Base-by-base conservation (phyloP, 805 yeast genomes). In the Yamadazyma laniorum region DNA sequence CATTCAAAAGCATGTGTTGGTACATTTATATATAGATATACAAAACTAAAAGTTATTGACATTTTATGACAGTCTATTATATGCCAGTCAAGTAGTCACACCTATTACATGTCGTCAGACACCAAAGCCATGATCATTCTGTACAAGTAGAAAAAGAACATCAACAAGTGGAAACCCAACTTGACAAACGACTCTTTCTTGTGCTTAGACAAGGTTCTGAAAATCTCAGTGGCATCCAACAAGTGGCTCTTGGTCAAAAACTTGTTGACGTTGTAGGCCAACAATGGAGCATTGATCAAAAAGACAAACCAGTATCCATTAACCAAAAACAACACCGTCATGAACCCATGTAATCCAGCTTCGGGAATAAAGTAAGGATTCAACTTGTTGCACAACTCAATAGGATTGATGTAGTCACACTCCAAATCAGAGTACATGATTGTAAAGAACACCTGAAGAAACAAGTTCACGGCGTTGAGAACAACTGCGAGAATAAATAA, bases 181-280 rank as follows among this genome's bases (percentile, higher is more conserved):
- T 91, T 91, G 61, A 86, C 66, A 59, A 90, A 89, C 44, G 88
- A 77, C 67, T 90, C 98, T 63, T 84, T 85, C 78, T 93, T 91
- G 71, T 90, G 95, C 58, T 84, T 86, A 53, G 87, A 77, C 57
- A 91, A 77, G 29, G 97, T 90, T 72, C 98, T 80, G 70, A 93
- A 93, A 55, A 91, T 93, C 65, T 91, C 97, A 30, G 99, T 91
- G 42, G 98, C 98, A 63, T 93, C 99, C 61, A 90, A 79, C 47
- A 86, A 70, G 60, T 91, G 90, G 60, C 82, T 80, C 65, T 87
- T 88, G 53, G 77, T 79, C 62, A 82, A 65, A 56, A 87, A 77
- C 63, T 86, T 86, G 71, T 84, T 82, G 43, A 71, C 80, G 61
- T 93, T 93, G 74, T 74, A 93, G 19, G 89, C 93, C 38, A 86